Base-by-base conservation (phyloP, 2,329 filamentous ascomycete species). In the Colletotrichum navitas region DNA sequence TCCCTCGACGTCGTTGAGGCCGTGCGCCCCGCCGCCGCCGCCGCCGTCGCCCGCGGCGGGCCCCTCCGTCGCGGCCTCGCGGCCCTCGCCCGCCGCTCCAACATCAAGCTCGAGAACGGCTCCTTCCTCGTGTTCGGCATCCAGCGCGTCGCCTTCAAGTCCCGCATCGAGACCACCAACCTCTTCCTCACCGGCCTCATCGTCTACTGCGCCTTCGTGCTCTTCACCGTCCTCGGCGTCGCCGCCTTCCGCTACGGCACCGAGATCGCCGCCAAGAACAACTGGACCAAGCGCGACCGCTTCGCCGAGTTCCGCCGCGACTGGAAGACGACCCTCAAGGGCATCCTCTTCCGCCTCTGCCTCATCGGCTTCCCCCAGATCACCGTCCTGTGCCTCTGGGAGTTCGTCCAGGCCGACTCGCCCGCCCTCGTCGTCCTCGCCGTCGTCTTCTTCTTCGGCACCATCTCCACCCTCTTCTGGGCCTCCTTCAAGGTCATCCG, bases 251-350 rank as follows among this genome's bases (percentile, higher is more conserved):
- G 97, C 84, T 91, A 87, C 69, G 82, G 92, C 74, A 94, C 92
- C 80, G 95, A 98, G 81, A 80, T 93, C 60, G 90, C 92, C 14
- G 91, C 90, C 76, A 94, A 90, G 84, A 86, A 89, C 74, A 90
- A 90, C 76, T 92, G 89, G 87, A 94, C 97, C 85, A 93, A 94
- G 83, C 86, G 86, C 68, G 93, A 97, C 80, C 94, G 93, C 77
- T 98, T 98, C 82, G 86, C 92, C 76, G 95, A 98, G 77, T 98
- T 98, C 89, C 92, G 95, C 74, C 95, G 96, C 77, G 94, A 94
- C 76, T 98, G 95, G 95, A 91, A 92, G 74, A 95, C 94, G 16
- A 93, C 97, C 8, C 88, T 97, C 78, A 97, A 97, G 85, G 95
- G 95, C 70, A 97, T 98, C 76, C 87, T 98, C 74, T 98, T 96